Conservation (phyloP, 2,329 filamentous ascomycete genomes). For the Zasmidium citrigriseum region DNA sequence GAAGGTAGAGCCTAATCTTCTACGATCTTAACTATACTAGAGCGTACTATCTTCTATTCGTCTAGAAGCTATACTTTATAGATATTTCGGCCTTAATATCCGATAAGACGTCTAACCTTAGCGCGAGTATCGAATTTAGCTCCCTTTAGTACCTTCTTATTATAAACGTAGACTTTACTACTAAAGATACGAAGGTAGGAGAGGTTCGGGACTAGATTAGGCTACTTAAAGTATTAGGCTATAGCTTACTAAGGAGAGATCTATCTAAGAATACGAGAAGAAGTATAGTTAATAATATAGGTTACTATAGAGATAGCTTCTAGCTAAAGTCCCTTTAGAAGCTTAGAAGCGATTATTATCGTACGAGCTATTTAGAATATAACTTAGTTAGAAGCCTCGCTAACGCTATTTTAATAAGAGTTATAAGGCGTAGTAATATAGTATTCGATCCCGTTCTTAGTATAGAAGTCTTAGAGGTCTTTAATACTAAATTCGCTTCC, state of each 20-base stretch:
- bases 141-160: not conserved
- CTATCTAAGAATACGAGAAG: not conserved
- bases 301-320: not conserved
- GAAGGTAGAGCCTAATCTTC: not conserved
- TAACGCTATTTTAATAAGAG: not conserved
- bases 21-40: not conserved
- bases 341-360: not conserved
- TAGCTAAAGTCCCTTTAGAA: not conserved
- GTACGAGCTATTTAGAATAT: not conserved
- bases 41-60: not conserved
- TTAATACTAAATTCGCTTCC: not conserved
- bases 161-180: not conserved
- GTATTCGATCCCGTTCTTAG: not conserved
- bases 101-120: not conserved
- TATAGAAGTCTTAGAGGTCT: not conserved
- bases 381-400: not conserved
- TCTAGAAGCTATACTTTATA: not conserved
- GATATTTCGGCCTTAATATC: not conserved
- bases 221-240: not conserved
- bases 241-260: not conserved
- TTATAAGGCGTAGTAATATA: not conserved
- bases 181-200: not conserved
- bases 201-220: not conserved
- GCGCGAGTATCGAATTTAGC: not conserved
- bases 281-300: not conserved